phyloP scores from a whole-genome alignment of 805 yeast species.

The Saturnispora diversa region DNA sequence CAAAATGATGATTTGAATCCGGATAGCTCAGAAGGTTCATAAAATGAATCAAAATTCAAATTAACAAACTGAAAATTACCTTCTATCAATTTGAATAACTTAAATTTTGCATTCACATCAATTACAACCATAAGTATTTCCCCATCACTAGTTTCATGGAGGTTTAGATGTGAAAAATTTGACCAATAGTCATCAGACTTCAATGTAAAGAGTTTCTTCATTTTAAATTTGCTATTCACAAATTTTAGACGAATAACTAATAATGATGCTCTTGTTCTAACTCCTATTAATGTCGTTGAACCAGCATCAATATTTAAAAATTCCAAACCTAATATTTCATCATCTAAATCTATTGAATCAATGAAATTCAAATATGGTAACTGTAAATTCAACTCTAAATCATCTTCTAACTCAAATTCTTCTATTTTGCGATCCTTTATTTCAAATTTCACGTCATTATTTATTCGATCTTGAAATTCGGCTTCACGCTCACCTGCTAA shows the following conservation, averaged over 20 bases:
- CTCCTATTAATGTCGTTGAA: not conserved
- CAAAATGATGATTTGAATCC: constrained; percentile 46
- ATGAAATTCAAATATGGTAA: constrained; percentile 1
- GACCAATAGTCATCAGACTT: constrained; percentile 8
- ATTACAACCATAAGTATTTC: constrained; percentile 34
- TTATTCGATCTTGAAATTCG: not conserved
- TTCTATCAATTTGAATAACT: constrained; percentile 27
- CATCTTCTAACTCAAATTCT: constrained; percentile 6
- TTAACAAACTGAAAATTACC: constrained; percentile 3
- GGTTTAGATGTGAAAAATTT: constrained; percentile 6
- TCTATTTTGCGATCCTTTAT: not conserved
- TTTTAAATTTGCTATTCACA: not conserved
- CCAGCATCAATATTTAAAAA: not conserved
- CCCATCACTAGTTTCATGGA: not conserved
- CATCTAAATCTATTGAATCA: constrained; percentile 2
- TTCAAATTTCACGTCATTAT: not conserved
- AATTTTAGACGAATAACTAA: not conserved
- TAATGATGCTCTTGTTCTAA: constrained; percentile 1
- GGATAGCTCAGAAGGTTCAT: constrained; percentile 46
- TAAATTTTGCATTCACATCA: constrained; percentile 49
- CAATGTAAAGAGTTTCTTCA: constrained; percentile 6
- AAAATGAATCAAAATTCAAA: constrained; percentile 20
- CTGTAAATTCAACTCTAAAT: not conserved
- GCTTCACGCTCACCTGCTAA: not conserved
- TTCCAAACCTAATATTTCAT: constrained; percentile 7